Evolutionary conservation across 495 filamentous ascomycete genomes (phyloP).

Genomic region (Neurospora intermedia): DNA sequence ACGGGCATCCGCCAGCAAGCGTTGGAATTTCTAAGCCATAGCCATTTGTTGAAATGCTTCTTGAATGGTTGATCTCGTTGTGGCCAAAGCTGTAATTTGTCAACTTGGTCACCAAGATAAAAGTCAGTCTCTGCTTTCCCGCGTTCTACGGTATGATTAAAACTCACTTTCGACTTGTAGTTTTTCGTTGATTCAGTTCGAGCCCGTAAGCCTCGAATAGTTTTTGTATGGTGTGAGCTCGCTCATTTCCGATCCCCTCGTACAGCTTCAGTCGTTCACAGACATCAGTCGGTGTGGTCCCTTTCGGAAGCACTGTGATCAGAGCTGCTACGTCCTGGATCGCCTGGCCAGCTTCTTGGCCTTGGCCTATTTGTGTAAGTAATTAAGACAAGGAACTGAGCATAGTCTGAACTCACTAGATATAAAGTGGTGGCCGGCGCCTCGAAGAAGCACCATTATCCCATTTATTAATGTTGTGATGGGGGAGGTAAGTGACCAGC

Average conservation of each 20-base stretch:
- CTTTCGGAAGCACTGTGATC: constrained; percentile 38
- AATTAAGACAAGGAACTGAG: neutral
- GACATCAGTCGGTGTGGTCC: constrained; percentile 30
- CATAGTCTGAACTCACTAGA: constrained; percentile 19
- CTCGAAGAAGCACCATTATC: constrained; percentile 44
- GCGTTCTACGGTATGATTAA: neutral
- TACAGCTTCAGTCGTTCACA: constrained; percentile 42
- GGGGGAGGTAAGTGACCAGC: neutral
- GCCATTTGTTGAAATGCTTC: constrained; percentile 32
- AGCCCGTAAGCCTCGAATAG: constrained; percentile 37
- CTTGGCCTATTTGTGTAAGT: constrained; percentile 26
- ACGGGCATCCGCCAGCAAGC: constrained; percentile 42
- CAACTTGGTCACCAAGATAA: constrained; percentile 24
- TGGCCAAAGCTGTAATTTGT: constrained; percentile 44
- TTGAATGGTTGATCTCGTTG: constrained; percentile 47
- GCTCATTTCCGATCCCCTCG: constrained; percentile 38
- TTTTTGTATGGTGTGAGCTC: constrained; percentile 46
- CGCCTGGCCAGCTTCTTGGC: constrained; percentile 45
- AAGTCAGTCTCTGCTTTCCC: neutral
- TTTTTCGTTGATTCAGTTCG: constrained; percentile 23
- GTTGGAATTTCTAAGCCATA: constrained; percentile 29
- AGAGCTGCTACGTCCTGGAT: constrained; percentile 53
- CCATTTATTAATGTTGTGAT: constrained; percentile 12
- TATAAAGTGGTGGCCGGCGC: constrained; percentile 53
- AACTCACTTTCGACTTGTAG: constrained; percentile 24